phyloP scores from a whole-genome alignment of 257 asterid species.

The Henckelia pumila region DNA sequence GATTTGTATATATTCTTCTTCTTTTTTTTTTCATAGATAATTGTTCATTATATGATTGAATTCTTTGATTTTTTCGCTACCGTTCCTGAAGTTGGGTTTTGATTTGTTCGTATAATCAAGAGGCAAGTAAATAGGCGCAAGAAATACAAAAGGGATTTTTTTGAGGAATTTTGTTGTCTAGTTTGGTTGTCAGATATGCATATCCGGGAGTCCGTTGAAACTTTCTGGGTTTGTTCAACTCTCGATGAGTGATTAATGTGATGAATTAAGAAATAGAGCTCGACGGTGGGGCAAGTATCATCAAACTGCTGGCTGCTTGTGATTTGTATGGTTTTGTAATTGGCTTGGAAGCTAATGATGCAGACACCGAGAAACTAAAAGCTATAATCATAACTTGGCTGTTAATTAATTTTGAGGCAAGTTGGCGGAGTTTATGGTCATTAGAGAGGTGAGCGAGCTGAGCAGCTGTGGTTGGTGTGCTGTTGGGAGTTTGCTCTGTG shows the following conservation, averaged over 20 bases:
- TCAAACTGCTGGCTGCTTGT: slow-evolving; percentile 17
- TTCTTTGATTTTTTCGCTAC: slow-evolving; percentile 27
- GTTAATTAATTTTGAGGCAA: slow-evolving; percentile 1
- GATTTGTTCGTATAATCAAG: slow-evolving; percentile 17
- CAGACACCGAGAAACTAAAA: slow-evolving; percentile 47
- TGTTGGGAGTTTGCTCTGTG: slow-evolving; percentile 19
- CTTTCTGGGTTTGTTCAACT: slow-evolving; percentile 5
- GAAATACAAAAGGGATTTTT: slow-evolving; percentile 37
- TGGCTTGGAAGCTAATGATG: slow-evolving; percentile 47
- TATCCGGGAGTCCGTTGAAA: slow-evolving; percentile 10
- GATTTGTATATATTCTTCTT: slow-evolving; percentile 44
- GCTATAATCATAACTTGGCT: neutral
- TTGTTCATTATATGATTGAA: slow-evolving; percentile 28
- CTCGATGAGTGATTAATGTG: slow-evolving; percentile 32
- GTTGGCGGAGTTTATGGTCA: slow-evolving; percentile 37
- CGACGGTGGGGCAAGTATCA: slow-evolving; percentile 24
- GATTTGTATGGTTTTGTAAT: slow-evolving; percentile 40
- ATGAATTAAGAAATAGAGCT: slow-evolving; percentile 27
- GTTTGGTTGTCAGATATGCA: slow-evolving; percentile 21
- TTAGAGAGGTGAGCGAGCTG: slow-evolving; percentile 33
- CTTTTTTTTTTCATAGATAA: slow-evolving; percentile 11
- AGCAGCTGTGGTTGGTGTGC: slow-evolving; percentile 28
- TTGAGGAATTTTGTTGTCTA: slow-evolving; percentile 48
- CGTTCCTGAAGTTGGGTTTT: slow-evolving; percentile 26
- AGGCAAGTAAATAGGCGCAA: slow-evolving; percentile 11